Evolutionary conservation across 2,329 filamentous ascomycete genomes (phyloP), one percentile per base, ranked within the genome.

Genomic region (Claviceps sp.): DNA sequence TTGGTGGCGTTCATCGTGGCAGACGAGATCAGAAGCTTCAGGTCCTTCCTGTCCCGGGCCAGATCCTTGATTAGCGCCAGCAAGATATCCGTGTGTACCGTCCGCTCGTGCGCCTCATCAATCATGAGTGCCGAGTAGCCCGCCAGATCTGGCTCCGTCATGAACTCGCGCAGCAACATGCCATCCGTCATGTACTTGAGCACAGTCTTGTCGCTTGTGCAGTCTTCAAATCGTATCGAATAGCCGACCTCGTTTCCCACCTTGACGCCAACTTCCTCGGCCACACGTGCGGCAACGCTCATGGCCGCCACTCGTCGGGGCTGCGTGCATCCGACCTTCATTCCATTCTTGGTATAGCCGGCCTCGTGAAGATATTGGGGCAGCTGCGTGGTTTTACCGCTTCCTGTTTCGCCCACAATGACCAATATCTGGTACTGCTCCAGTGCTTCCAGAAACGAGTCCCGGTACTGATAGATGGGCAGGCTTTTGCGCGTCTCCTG

Each of bases 121-220:
- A 98, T 91, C 84, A 98, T 96, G 56, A 98, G 70, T 13, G 84
- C 87, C 5, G 87, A 86, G 60, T 97, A 97, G 16, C 81, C 82
- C 1, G 81, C 78, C 5, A 97, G 72, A 58, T 91, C 83, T 0
- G 91, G 90, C 61, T 95, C 88, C 0, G 88, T 91, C 70, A 96
- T 80, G 57, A 96, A 86, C 64, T 95, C 88, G 63, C 89, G 78
- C 34, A 97, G 73, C 41, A 97, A 72, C 85, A 97, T 95, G 64
- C 93, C 93, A 62, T 98, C 93, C 0, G 93, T 98, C 86, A 95
- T 91, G 68, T 95, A 97, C 67, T 95, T 94, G 51, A 98, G 70
- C 7, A 91, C 75, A 0, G 93, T 97, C 70, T 95, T 94, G 61
- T 95, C 88, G 63, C 82, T 88, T 0, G 89, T 95, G 56, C 84